Conservation (phyloP, 495 filamentous ascomycete genomes). For the Penicillium ucsense region DNA sequence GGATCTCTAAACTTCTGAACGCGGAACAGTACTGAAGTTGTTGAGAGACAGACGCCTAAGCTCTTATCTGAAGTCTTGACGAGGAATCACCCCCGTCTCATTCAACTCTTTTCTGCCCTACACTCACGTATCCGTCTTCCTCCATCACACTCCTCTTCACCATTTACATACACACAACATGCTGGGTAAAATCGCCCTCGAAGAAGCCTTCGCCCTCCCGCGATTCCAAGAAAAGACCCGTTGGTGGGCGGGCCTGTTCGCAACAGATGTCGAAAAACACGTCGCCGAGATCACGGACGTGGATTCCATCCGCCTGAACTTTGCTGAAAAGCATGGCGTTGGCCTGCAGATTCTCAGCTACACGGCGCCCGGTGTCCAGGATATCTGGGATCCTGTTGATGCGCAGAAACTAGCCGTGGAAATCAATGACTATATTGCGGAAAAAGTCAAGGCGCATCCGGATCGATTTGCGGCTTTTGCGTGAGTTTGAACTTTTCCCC, state of each 20-base stretch:
- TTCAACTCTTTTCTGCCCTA: too few relatives aligned
- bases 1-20: too few relatives aligned
- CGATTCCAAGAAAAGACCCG: slow-evolving; percentile 37
- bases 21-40: too few relatives aligned
- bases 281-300: slow-evolving; percentile 40
- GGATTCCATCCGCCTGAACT: slow-evolving; percentile 37
- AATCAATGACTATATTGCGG: slow-evolving; percentile 50
- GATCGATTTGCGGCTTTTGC: slow-evolving; percentile 50
- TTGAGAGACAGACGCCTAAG: too few relatives aligned
- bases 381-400: slow-evolving; percentile 39
- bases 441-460: slow-evolving; percentile 39
- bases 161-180: slow-evolving; percentile 18
- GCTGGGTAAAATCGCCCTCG: slow-evolving; percentile 43
- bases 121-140: neutral
- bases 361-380: slow-evolving; percentile 48
- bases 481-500: slow-evolving; percentile 6
- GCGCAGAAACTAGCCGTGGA: slow-evolving; percentile 36
- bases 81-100: neutral
- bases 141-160: neutral
- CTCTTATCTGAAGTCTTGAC: too few relatives aligned
- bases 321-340: slow-evolving; percentile 49
- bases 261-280: slow-evolving; percentile 34
- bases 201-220: slow-evolving; percentile 43
- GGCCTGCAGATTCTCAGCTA: slow-evolving; percentile 28
- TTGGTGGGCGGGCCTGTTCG: slow-evolving; percentile 38